Conservation (phyloP, 2,329 filamentous ascomycete genomes). For the Penicillium sp. region DNA sequence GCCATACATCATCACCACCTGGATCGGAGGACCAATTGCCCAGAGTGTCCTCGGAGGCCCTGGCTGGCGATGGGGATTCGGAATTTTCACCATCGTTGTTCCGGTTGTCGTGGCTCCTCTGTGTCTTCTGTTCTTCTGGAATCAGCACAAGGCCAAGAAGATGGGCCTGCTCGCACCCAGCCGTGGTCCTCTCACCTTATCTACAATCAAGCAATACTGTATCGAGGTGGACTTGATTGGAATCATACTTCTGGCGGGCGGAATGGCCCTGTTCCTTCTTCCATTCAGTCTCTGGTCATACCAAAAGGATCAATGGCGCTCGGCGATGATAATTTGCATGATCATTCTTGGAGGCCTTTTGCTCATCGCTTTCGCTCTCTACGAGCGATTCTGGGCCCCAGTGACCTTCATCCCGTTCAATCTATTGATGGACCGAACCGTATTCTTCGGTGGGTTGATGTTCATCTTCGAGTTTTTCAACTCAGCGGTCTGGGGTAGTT, state of each 20-base stretch:
- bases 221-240: conserved; percentile 58
- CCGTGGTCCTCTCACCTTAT: conserved; percentile 45
- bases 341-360: conserved; percentile 17
- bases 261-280: conserved; percentile 27
- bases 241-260: conserved; percentile 28
- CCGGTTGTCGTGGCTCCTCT: conserved; percentile 57
- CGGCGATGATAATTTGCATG: conserved; percentile 24
- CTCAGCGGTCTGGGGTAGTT: conserved; percentile 18
- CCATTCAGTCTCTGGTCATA: conserved; percentile 25
- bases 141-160: conserved; percentile 57
- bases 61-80: conserved; percentile 35
- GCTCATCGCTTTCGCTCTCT: conserved; percentile 12
- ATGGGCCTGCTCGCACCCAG: conserved; percentile 49
- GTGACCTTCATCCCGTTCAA: conserved; percentile 21
- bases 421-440: conserved; percentile 16
- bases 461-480: conserved; percentile 11
- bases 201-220: conserved; percentile 54
- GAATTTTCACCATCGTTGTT: conserved; percentile 60
- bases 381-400: conserved; percentile 18
- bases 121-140: conserved; percentile 52
- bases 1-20: conserved; percentile 61
- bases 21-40: conserved; percentile 53
- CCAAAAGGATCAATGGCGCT: conserved; percentile 16
- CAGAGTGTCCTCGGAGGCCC: conserved; percentile 44
- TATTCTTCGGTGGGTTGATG: conserved; percentile 12